These are phyloP conservation scores for Ilex aquifolium DNA, from an alignment of 257 asterid species.

Conservation along the genomic window DNA sequence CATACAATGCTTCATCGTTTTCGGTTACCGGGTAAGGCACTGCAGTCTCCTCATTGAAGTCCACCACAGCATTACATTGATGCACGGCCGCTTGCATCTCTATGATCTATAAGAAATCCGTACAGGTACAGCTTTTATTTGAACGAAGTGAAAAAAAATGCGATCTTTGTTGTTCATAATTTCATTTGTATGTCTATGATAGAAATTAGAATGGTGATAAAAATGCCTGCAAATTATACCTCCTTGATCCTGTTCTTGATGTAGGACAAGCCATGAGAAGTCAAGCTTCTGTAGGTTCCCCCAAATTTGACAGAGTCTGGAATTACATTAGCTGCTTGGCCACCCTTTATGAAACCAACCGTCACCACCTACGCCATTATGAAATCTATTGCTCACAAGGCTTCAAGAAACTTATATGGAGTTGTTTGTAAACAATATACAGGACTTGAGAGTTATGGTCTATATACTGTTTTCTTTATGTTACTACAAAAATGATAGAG, in stretches of 20 bases:
- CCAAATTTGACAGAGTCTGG: slow-evolving; percentile 72
- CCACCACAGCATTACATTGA: slow-evolving; percentile 51
- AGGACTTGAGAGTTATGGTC: no score
- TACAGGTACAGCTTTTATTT: no score
- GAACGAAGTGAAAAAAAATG: neutral
- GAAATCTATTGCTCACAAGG: no score
- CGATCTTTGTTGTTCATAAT: neutral
- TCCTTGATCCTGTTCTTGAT: slow-evolving; percentile 65
- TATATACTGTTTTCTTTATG: no score
- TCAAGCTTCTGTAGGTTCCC: slow-evolving; percentile 74
- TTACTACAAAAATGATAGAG: no score
- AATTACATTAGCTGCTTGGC: slow-evolving; percentile 58
- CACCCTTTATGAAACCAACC: slow-evolving; percentile 58
- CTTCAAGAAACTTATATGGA: no score
- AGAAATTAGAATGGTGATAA: no score
- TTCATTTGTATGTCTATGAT: neutral
- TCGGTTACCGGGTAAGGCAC: slow-evolving; percentile 58
- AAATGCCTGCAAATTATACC: slow-evolving; percentile 26
- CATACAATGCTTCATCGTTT: slow-evolving; percentile 49
- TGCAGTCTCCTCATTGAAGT: slow-evolving; percentile 47
- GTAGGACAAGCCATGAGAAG: slow-evolving; percentile 38
- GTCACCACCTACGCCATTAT: slow-evolving; percentile 51
- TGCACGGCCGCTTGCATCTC: slow-evolving; percentile 72
- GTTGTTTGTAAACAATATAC: no score
- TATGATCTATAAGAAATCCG: slow-evolving; percentile 37